Base-by-base conservation (phyloP, 352 stramenopile genomes). In the Aphanomyces invadans region DNA sequence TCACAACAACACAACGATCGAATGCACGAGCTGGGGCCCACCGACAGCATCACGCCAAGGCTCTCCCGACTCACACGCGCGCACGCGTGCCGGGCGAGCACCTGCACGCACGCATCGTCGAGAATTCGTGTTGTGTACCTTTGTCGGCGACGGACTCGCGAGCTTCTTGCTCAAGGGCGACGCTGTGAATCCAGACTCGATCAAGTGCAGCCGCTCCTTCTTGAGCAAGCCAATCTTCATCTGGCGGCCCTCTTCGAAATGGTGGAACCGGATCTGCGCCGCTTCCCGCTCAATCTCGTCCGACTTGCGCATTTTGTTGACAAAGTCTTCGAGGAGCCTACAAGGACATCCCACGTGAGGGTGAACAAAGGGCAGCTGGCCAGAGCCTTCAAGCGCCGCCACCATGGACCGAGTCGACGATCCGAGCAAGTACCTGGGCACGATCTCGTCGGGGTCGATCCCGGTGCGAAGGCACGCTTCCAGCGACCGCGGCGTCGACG, bases 271-370 rank as follows among this genome's bases (percentile, higher is more conserved):
- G 19, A 89, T 70, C 38, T 83, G 77, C 0, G 80, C 81, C 1
- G 81, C 79, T 52, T 90, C 79, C 57, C 89, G 89, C 70, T 92
- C 83, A 17, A 92, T 71, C 4, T 86, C 65, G 1, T 79, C 76
- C 60, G 81, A 84, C 70, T 86, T 88, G 26, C 68, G 71, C 11
- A 73, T 80, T 19, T 76, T 70, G 32, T 83, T 71, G 39, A 83
- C 71, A 67, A 91, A 91, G 42, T 88, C 79, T 29, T 76, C 69
- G 21, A 73, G 48, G 0, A 68, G 60, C 46, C 72, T 77, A 51
- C 49, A 38, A 15, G 15, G 15, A 15, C 15, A 42, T 42, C 36
- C n/a, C n/a, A n/a, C n/a, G n/a, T n/a, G n/a, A n/a, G n/a, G n/a
- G n/a, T n/a, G n/a, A 48, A 48, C 39, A 48, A 48, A 48, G 21